Conservation (phyloP, 139 green algal genomes). For the Volvox africanus region DNA sequence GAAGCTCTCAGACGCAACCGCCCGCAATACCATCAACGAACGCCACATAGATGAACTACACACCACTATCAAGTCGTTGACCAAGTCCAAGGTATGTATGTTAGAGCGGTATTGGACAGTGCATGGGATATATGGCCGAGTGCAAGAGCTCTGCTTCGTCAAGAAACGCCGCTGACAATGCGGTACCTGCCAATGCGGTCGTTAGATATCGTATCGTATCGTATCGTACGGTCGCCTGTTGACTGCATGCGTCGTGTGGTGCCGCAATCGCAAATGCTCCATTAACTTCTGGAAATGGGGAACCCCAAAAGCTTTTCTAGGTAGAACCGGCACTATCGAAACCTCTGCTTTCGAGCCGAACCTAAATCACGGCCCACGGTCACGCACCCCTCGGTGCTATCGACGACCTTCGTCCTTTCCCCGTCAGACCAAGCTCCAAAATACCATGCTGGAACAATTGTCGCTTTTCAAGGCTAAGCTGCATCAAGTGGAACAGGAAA, state of each 20-base stretch:
- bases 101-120: neutral
- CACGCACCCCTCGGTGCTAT: too few relatives aligned
- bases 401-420: too few relatives aligned
- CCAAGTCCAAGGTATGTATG: slow-evolving; percentile 25
- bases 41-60: slow-evolving; percentile 46
- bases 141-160: neutral
- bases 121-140: neutral
- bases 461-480: slow-evolving; percentile 45
- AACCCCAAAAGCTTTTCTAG: neutral
- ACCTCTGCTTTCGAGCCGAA: neutral
- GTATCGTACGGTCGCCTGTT: neutral
- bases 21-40: slow-evolving; percentile 18
- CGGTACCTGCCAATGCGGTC: neutral
- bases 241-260: neutral
- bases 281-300: neutral
- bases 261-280: neutral
- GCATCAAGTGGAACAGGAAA: slow-evolving; percentile 40
- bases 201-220: neutral
- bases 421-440: slow-evolving; percentile 42
- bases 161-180: neutral
- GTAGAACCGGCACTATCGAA: neutral
- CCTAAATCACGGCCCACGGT: neutral
- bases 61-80: slow-evolving; percentile 14
- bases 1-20: slow-evolving; percentile 11
- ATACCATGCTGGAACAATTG: slow-evolving; percentile 47